phyloP scores from a whole-genome alignment of 2,329 filamentous ascomycete genomes.

The Pseudogymnoascus sp. region DNA sequence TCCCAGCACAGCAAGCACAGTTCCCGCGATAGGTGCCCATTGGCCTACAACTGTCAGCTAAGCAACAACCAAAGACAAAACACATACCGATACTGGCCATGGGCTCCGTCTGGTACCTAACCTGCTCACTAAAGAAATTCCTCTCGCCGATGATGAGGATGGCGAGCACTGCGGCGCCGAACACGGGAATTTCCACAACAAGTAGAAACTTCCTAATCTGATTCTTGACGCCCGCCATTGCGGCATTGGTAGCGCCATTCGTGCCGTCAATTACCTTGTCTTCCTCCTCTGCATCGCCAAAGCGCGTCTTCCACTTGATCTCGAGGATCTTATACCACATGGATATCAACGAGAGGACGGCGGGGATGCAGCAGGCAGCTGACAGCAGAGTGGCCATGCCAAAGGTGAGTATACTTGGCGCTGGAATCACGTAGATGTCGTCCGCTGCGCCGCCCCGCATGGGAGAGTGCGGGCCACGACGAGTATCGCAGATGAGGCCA shows the following conservation, averaged over 20 bases:
- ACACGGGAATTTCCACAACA: constrained; percentile 52
- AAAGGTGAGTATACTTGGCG: constrained; percentile 49
- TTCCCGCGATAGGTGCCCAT: constrained; percentile 54
- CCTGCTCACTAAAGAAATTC: constrained; percentile 54
- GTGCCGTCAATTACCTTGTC: constrained; percentile 44
- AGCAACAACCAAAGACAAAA: neutral
- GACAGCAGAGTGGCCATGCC: constrained; percentile 53
- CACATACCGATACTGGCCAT: constrained; percentile 51
- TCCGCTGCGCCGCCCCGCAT: constrained; percentile 48
- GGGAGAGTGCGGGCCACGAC: constrained; percentile 44
- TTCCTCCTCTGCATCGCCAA: constrained; percentile 27
- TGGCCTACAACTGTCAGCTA: constrained; percentile 37
- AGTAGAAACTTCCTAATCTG: constrained; percentile 47
- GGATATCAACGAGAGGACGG: constrained; percentile 52
- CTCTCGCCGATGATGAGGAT: constrained; percentile 55
- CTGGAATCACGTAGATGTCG: constrained; percentile 57
- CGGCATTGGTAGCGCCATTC: constrained; percentile 45
- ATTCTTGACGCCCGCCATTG: constrained; percentile 49
- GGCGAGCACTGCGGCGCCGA: constrained; percentile 49
- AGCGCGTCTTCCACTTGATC: constrained; percentile 49
- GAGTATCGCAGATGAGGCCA: constrained; percentile 39
- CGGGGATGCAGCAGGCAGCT: constrained; percentile 58
- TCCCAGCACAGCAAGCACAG: constrained; percentile 48
- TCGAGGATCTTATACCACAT: constrained; percentile 60
- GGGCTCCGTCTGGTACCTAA: constrained; percentile 54